These are phyloP conservation scores for Acanthamoeba triangularis DNA, from an alignment of 208 protist species.

Conservation along the genomic window DNA sequence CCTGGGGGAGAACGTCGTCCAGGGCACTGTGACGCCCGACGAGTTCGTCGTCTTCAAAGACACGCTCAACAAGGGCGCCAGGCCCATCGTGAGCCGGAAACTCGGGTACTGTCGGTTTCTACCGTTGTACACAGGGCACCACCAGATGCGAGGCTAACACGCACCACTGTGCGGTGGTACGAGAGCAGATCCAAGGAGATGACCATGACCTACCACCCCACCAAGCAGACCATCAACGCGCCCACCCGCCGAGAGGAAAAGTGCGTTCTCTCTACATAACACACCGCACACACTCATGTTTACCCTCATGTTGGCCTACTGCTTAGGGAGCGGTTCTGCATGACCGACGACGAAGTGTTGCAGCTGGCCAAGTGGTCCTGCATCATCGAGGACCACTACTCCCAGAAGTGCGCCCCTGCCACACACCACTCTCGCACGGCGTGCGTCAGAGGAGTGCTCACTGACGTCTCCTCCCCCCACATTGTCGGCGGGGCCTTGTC, in stretches of 20 bases:
- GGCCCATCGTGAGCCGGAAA: conserved; percentile 65
- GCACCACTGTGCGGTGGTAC: not conserved
- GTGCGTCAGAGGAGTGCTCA: too few species aligned
- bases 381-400: conserved; percentile 83
- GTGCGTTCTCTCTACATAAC: too few species aligned
- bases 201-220: conserved; percentile 74
- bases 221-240: conserved; percentile 70
- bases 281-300: too few species aligned
- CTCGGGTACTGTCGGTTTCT: conserved; percentile 72
- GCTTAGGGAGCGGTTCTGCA: conserved; percentile 51
- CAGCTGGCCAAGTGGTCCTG: conserved; percentile 79
- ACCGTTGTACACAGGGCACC: too few species aligned
- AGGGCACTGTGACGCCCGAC: conserved; percentile 79
- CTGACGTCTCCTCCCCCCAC: too few species aligned
- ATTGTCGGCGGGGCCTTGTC: not conserved
- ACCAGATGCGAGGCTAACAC: too few species aligned
- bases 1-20: conserved; percentile 84
- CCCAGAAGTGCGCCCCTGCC: conserved; percentile 25
- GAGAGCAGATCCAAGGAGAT: conserved; percentile 58
- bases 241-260: conserved; percentile 27
- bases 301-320: too few species aligned
- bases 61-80: conserved; percentile 74
- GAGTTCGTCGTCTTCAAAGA: conserved; percentile 84
- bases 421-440: too few species aligned
- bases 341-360: conserved; percentile 80